phyloP scores from a whole-genome alignment of 805 yeast genomes.

The Ogataea methanolica region DNA sequence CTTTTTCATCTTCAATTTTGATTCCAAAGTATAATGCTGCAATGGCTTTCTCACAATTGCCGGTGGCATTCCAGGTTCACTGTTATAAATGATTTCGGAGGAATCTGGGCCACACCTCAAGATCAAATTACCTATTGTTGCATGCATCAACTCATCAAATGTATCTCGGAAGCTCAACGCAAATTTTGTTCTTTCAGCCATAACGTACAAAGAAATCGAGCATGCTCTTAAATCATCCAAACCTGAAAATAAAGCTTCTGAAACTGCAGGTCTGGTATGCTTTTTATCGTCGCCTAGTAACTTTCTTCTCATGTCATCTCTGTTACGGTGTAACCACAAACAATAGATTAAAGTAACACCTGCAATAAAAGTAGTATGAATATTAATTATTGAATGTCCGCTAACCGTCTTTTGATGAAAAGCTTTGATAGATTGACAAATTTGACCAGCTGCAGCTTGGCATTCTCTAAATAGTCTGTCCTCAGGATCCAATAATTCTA shows the following conservation, averaged over 20 bases:
- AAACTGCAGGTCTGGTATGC: constrained; percentile 55
- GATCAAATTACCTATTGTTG: constrained; percentile 58
- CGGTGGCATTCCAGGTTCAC: constrained; percentile 53
- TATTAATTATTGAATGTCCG: constrained; percentile 63
- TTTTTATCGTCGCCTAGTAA: constrained; percentile 53
- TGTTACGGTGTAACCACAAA: constrained; percentile 60
- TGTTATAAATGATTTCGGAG: constrained; percentile 45
- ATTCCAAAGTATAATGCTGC: constrained; percentile 32
- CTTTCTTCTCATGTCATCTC: constrained; percentile 52
- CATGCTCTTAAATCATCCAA: constrained; percentile 64
- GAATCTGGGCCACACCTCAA: constrained; percentile 63
- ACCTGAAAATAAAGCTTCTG: constrained; percentile 48
- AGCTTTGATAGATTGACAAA: constrained; percentile 58
- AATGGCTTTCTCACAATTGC: constrained; percentile 46
- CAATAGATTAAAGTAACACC: constrained; percentile 66
- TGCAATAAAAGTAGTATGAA: constrained; percentile 64
- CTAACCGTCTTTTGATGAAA: constrained; percentile 58
- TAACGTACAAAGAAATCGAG: constrained; percentile 57
- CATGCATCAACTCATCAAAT: constrained; percentile 61
- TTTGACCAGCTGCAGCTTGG: constrained; percentile 69
- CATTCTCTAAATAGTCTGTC: constrained; percentile 59
- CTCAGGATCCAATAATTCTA: constrained; percentile 57
- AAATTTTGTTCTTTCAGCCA: constrained; percentile 62
- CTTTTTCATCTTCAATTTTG: constrained; percentile 25
- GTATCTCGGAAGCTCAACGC: constrained; percentile 62